phyloP scores from a whole-genome alignment of 768 basidiomycete genomes.

The Kwoniella europaea region DNA sequence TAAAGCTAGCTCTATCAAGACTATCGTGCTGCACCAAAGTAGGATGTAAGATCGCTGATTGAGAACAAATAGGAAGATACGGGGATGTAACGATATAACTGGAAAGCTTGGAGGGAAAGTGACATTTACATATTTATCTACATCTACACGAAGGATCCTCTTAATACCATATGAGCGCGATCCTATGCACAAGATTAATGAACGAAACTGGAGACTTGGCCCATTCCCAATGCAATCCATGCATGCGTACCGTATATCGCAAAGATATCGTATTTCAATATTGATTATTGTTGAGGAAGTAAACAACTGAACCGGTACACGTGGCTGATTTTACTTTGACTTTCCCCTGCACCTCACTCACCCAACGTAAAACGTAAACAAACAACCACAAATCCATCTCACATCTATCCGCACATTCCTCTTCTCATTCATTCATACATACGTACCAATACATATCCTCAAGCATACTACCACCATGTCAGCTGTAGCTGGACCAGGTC shows the following conservation, averaged over 20 bases:
- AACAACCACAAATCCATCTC: background rate
- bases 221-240: background rate
- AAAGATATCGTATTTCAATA: no score
- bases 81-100: no score
- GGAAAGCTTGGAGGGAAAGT: slow-evolving; percentile 2
- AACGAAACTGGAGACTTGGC: no score
- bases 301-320: slow-evolving; percentile 20
- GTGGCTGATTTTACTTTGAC: slow-evolving; percentile 29
- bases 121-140: background rate
- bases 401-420: background rate
- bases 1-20: slow-evolving; percentile 48
- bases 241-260: background rate
- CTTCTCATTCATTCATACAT: background rate
- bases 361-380: background rate
- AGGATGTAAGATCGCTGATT: slow-evolving; percentile 23
- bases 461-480: slow-evolving; percentile 11
- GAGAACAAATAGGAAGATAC: background rate
- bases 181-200: background rate
- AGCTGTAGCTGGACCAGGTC: slow-evolving; percentile 34
- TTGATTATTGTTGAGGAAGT: background rate
- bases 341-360: background rate
- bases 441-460: background rate
- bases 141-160: background rate
- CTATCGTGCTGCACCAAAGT: slow-evolving; percentile 44
- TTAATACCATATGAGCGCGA: background rate